These are phyloP conservation scores for Tolypocladium inflatum DNA, from an alignment of 2,329 filamentous ascomycete genomes.

Conservation along the genomic window DNA sequence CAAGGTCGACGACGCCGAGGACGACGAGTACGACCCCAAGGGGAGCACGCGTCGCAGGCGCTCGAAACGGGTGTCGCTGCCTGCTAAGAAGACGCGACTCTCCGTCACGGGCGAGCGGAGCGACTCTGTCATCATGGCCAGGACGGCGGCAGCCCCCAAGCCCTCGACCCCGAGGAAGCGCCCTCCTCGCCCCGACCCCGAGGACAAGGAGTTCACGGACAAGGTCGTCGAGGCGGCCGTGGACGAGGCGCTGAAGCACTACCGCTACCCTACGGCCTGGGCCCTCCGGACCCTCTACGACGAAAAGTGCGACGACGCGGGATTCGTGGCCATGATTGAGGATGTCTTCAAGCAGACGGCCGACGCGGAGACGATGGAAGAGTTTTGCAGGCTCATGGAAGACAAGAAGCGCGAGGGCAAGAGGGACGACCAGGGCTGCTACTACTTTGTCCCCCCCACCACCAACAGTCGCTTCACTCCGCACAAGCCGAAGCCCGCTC, in stretches of 20 bases:
- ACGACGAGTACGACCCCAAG: conserved; percentile 34
- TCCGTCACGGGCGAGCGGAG: conserved; percentile 7
- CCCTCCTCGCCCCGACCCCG: conserved; percentile 11
- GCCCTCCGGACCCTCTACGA: conserved; percentile 52
- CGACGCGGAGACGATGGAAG: conserved; percentile 37
- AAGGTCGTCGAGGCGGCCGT: conserved; percentile 48
- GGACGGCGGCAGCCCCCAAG: conserved; percentile 2
- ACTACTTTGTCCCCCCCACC: conserved; percentile 44
- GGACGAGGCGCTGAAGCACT: conserved; percentile 45
- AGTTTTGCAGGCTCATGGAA: conserved; percentile 41
- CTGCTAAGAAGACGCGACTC: conserved; percentile 15
- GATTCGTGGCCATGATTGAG: conserved; percentile 48
- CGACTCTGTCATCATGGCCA: not conserved
- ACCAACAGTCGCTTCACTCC: conserved; percentile 31
- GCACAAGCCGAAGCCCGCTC: conserved; percentile 36
- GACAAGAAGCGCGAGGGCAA: conserved; percentile 49
- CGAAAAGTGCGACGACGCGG: conserved; percentile 39
- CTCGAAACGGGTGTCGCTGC: conserved; percentile 20
- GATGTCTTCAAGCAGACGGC: conserved; percentile 49
- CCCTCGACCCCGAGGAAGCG: conserved; percentile 8
- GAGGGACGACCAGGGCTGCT: conserved; percentile 38
- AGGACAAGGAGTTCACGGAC: conserved; percentile 36
- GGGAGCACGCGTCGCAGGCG: conserved; percentile 20
- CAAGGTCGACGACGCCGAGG: conserved; percentile 24
- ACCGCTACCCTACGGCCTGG: conserved; percentile 53